Conservation (phyloP, 2,329 filamentous ascomycete species). For the Aspergillus viridinutans region DNA sequence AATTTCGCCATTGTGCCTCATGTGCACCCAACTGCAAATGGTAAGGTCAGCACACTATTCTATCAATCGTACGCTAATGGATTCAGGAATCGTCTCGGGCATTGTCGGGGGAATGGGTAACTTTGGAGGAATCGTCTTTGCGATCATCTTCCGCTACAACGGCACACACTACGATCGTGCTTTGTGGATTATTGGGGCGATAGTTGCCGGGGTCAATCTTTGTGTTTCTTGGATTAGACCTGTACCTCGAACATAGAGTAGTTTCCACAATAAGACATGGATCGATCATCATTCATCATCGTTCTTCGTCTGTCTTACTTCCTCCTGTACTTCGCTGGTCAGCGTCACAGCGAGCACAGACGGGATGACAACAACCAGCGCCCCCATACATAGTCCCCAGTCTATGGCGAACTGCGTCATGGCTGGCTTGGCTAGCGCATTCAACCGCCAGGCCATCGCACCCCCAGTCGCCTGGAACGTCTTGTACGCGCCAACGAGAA, state of each 20-base stretch:
- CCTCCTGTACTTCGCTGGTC: conserved; percentile 19
- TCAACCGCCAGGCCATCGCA: conserved; percentile 46
- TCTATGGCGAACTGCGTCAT: conserved; percentile 46
- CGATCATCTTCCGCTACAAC: conserved; percentile 75
- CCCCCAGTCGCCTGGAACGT: conserved; percentile 43
- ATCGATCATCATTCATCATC: background rate
- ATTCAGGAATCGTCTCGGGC: conserved; percentile 61
- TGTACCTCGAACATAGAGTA: conserved; percentile 23
- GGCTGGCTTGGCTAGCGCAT: conserved; percentile 32
- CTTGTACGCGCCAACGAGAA: conserved; percentile 48
- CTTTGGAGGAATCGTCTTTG: conserved; percentile 78
- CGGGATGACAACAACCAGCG: conserved; percentile 42
- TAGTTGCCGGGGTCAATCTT: conserved; percentile 67
- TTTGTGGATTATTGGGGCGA: conserved; percentile 78
- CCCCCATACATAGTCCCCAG: conserved; percentile 45
- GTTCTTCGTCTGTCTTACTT: background rate
- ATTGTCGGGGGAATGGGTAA: conserved; percentile 77
- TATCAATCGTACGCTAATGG: background rate
- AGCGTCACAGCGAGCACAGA: conserved; percentile 40
- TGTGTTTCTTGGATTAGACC: conserved; percentile 61
- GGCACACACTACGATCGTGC: conserved; percentile 64
- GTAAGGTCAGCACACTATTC: conserved; percentile 33
- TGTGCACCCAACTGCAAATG: conserved; percentile 78
- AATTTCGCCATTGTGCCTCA: conserved; percentile 86
- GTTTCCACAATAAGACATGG: background rate